phyloP scores from a whole-genome alignment of 148 eudicot genomes.

The Rhododendron ferrugineum region DNA sequence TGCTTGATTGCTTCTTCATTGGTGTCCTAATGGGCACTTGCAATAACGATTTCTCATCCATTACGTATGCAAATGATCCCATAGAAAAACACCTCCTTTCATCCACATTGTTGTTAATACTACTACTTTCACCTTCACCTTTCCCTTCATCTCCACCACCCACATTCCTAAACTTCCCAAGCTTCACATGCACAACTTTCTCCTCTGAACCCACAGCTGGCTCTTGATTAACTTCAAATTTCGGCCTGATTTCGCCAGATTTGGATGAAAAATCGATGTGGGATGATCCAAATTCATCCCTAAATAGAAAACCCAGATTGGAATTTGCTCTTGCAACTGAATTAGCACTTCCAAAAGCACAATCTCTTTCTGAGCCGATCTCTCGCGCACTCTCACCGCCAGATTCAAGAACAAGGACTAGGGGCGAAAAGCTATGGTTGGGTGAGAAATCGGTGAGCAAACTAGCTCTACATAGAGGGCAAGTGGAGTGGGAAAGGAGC shows the following conservation, averaged over 20 bases:
- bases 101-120: slow-evolving; percentile 26
- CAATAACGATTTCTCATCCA: slow-evolving; percentile 62
- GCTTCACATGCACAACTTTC: slow-evolving; percentile 55
- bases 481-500: slow-evolving; percentile 88
- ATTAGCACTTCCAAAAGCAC: slow-evolving; percentile 5
- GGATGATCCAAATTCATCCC: slow-evolving; percentile 22
- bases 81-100: slow-evolving; percentile 84
- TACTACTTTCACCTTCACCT: slow-evolving; percentile 28
- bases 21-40: slow-evolving; percentile 70
- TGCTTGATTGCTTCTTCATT: slow-evolving; percentile 38
- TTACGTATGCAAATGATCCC: slow-evolving; percentile 91
- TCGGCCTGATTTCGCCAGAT: slow-evolving; percentile 29
- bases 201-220: slow-evolving; percentile 22
- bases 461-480: slow-evolving; percentile 76
- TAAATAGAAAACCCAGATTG: slow-evolving; percentile 20
- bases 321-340: slow-evolving; percentile 30
- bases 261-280: slow-evolving; percentile 16
- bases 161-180: slow-evolving; percentile 72
- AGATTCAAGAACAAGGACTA: slow-evolving; percentile 75
- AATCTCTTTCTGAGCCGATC: slow-evolving; percentile 28
- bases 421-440: slow-evolving; percentile 25
- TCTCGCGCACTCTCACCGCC: slow-evolving; percentile 57
- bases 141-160: slow-evolving; percentile 23
- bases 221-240: not conserved
- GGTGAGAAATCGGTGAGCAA: slow-evolving; percentile 40